Conservation (phyloP, 371 early-diverging fungal genomes). For the Mucor lusitanicus region DNA sequence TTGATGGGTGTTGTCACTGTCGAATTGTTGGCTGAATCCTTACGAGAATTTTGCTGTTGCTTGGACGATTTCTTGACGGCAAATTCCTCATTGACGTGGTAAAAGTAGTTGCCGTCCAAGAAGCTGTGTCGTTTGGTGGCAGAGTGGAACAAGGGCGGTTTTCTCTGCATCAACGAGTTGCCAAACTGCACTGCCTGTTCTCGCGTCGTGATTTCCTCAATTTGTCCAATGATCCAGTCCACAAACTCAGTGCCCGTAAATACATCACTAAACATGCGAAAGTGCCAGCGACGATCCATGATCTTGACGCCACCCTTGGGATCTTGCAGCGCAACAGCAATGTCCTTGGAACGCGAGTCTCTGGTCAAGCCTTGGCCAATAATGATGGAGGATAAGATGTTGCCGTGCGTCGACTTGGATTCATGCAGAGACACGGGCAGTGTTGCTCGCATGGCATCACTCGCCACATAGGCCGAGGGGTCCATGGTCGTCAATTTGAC, state of each 20-base stretch:
- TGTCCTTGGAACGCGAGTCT: constrained; percentile 58
- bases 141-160: constrained; percentile 74
- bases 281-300: constrained; percentile 91
- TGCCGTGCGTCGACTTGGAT: constrained; percentile 8
- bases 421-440: background rate
- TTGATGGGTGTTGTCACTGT: background rate
- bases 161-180: constrained; percentile 73
- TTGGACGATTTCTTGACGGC: constrained; percentile 38
- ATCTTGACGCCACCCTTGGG: constrained; percentile 71
- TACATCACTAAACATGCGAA: constrained; percentile 69
- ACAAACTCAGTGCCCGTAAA: constrained; percentile 90
- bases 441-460: constrained; percentile 15
- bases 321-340: constrained; percentile 79
- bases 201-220: constrained; percentile 79
- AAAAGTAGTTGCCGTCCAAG: constrained; percentile 93
- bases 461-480: constrained; percentile 43
- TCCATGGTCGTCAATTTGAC: constrained; percentile 51
- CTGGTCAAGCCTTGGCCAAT: constrained; percentile 32
- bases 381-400: constrained; percentile 36
- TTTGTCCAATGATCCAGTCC: constrained; percentile 85
- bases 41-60: background rate
- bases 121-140: constrained; percentile 74
- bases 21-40: constrained; percentile 26
- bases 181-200: constrained; percentile 87
- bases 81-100: constrained; percentile 71